Evolutionary conservation across 768 basidiomycete species (phyloP), one percentile per base, ranked within the genome.

Genomic region (Leccinum fibrillosum): DNA sequence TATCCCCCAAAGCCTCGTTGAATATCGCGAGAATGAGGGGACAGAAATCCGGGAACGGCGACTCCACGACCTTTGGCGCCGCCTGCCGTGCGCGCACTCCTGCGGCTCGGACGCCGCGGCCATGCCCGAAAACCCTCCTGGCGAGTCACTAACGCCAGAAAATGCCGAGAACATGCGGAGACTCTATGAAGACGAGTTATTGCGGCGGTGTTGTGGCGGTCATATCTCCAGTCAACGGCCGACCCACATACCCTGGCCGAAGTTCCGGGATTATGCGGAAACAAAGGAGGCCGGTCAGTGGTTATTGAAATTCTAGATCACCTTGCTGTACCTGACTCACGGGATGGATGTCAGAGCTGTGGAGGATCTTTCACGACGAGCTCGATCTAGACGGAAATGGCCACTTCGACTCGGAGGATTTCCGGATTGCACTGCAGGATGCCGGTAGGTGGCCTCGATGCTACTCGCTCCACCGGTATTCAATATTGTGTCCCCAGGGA

Each of bases 341-440:
- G 13, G 19, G 48, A 54, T 57, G 55, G 48, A 53, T 56, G 45
- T 51, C 57, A 92, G 94, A 96, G 73, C 78, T 97, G 21, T 97
- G 95, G 95, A 78, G 83, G 52, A 86, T 94, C 55, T 97, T 97
- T 73, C 91, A 92, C 62, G 81, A 93, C 67, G 90, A 94, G 65
- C 81, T 97, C 51, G 95, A 96, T 75, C 77, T 93, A 60, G 93
- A 97, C 67, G 83, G 89, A 26, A 92, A 97, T 73, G 94, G 92
- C 8, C 83, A 82, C 56, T 72, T 97, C 30, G 92, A 94, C 66
- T 76, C 81, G 8, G 72, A 75, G 15, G 89, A 89, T 66, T 75
- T 90, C 57, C 69, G 76, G 39, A 63, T 77, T n/a, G 87, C 88
- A 4, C 75, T 96, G 48, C 73, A 76, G 53, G 85, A 87, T 71